Evolutionary conservation across 768 basidiomycete genomes (phyloP).

Genomic region (Thelephora ganbajun): DNA sequence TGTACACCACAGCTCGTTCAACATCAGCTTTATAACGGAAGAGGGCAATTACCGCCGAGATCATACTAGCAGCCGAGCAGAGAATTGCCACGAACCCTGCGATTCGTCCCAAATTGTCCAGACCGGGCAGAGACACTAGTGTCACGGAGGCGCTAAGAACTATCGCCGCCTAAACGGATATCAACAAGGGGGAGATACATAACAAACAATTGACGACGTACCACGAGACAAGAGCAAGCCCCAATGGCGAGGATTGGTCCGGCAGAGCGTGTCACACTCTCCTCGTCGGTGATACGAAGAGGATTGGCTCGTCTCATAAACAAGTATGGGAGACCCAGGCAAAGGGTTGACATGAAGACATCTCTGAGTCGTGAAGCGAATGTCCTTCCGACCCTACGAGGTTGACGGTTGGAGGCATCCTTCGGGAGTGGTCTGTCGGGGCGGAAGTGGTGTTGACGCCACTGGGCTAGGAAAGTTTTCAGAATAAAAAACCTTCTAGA

Average conservation of each 20-base stretch:
- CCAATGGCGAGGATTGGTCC: conserved; percentile 51
- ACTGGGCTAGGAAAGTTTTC: conserved; percentile 29
- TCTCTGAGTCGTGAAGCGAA: conserved; percentile 40
- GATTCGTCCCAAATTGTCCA: conserved; percentile 49
- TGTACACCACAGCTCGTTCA: conserved; percentile 31
- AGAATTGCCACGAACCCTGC: conserved; percentile 55
- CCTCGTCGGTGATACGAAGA: conserved; percentile 38
- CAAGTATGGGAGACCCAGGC: conserved; percentile 70
- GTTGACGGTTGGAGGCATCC: conserved; percentile 24
- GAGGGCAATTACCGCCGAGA: conserved; percentile 52
- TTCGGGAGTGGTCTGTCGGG: conserved; percentile 52
- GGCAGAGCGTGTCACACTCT: conserved; percentile 32
- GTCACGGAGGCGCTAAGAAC: conserved; percentile 73
- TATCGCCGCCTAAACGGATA: conserved; percentile 47
- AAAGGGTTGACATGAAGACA: conserved; percentile 45
- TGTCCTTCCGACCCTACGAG: conserved; percentile 16
- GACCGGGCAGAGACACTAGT: conserved; percentile 63
- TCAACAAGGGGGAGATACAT: conserved; percentile 2
- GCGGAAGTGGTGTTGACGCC: conserved; percentile 60
- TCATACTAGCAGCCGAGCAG: conserved; percentile 57
- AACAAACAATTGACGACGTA: conserved; percentile 6
- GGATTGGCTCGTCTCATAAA: conserved; percentile 42
- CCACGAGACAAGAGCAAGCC: conserved; percentile 30
- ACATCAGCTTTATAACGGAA: conserved; percentile 58
- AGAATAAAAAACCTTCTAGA: neutral